phyloP scores from a whole-genome alignment of 2,329 filamentous ascomycete species.

The Bertia moriformis region DNA sequence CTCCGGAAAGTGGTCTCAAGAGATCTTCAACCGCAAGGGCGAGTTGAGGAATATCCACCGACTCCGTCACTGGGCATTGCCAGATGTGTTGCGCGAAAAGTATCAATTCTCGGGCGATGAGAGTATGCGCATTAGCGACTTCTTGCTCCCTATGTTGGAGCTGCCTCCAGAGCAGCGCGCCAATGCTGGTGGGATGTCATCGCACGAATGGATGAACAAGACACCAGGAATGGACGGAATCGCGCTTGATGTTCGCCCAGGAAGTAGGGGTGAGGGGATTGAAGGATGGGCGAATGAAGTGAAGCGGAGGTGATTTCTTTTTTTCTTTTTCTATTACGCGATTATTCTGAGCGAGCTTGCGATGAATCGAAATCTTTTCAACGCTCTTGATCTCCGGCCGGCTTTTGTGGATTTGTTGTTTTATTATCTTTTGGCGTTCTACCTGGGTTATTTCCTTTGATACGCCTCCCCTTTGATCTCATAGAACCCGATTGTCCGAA shows the following conservation, averaged over 20 bases:
- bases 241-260: slow-evolving; percentile 60
- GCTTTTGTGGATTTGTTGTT: not conserved
- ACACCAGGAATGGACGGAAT: slow-evolving; percentile 78
- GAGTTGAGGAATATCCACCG: slow-evolving; percentile 95
- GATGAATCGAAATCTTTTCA: not conserved
- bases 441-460: not conserved
- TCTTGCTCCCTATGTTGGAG: slow-evolving; percentile 82
- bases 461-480: not conserved
- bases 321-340: not conserved
- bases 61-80: slow-evolving; percentile 84
- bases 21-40: slow-evolving; percentile 96
- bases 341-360: not conserved
- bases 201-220: slow-evolving; percentile 68
- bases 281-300: slow-evolving; percentile 86
- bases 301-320: slow-evolving; percentile 50
- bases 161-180: slow-evolving; percentile 75
- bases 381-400: not conserved
- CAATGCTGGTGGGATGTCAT: slow-evolving; percentile 90
- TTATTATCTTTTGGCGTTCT: not conserved
- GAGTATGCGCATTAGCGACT: slow-evolving; percentile 59
- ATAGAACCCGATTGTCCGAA: not conserved
- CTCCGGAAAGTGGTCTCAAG: slow-evolving; percentile 90
- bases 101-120: slow-evolving; percentile 71
- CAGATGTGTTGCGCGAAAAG: slow-evolving; percentile 87
- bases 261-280: slow-evolving; percentile 77